Conservation (phyloP, 2,329 filamentous ascomycete species). For the Pseudopyrenochaeta lycopersici region DNA sequence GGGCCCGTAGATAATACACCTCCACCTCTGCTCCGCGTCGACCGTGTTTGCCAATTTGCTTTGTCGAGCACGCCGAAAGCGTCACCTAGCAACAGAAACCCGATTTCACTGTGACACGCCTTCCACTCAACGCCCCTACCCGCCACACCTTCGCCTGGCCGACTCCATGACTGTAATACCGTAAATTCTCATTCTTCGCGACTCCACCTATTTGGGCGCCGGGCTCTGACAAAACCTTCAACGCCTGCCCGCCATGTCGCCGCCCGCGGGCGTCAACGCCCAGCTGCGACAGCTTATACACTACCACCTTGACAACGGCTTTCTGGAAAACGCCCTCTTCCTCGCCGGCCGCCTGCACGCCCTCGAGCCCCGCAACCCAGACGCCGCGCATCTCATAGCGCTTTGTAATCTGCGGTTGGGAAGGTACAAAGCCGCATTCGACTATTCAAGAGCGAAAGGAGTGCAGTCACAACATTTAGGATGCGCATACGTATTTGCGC, state of each 20-base stretch:
- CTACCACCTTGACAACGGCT: constrained; percentile 87
- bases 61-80: constrained; percentile 47
- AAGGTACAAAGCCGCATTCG: constrained; percentile 85
- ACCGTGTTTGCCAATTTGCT: constrained; percentile 47
- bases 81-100: constrained; percentile 44
- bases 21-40: constrained; percentile 23
- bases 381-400: constrained; percentile 83
- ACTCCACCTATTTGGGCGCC: constrained; percentile 13
- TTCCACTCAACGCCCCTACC: constrained; percentile 9
- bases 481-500: constrained; percentile 90
- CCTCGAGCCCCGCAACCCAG: constrained; percentile 81
- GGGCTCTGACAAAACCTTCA: constrained; percentile 7
- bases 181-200: constrained; percentile 12
- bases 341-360: constrained; percentile 87
- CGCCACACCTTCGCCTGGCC: constrained; percentile 12
- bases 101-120: constrained; percentile 26
- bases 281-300: constrained; percentile 73
- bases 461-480: constrained; percentile 79
- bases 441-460: constrained; percentile 76
- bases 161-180: constrained; percentile 37
- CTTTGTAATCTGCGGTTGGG: constrained; percentile 85
- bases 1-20: constrained; percentile 12
- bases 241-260: constrained; percentile 59
- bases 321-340: constrained; percentile 90
- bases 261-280: constrained; percentile 63